Evolutionary conservation across 148 eudicot species (phyloP).

Genomic region (Rhododendron vialii): DNA sequence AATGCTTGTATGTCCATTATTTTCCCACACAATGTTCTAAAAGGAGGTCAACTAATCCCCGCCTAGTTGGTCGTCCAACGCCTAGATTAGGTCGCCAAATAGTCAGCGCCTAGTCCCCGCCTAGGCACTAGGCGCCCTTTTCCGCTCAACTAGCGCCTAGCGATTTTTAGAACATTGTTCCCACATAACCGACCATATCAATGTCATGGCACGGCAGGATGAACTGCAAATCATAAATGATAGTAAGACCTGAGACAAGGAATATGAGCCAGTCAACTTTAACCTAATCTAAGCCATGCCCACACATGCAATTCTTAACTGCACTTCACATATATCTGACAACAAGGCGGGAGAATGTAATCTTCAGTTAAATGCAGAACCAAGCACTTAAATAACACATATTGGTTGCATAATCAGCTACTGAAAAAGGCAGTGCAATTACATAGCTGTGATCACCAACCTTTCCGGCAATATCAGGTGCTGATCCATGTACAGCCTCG

Average conservation of each 20-base stretch:
- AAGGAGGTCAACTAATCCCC: no score
- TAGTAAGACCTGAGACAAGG: no score
- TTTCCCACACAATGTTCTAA: no score
- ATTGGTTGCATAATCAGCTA: not conserved
- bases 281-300: not conserved
- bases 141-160: no score
- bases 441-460: constrained; percentile 29
- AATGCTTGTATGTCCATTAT: not conserved
- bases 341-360: not conserved
- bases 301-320: not conserved
- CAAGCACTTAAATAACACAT: not conserved
- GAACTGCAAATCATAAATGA: not conserved
- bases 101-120: no score
- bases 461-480: constrained; percentile 99
- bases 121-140: no score
- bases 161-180: no score
- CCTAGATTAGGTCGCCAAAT: no score
- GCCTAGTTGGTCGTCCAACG: no score
- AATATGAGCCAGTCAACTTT: not conserved
- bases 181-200: not conserved
- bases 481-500: constrained; percentile 99
- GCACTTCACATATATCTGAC: not conserved
- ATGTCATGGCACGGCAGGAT: not conserved
- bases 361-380: not conserved
- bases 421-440: not conserved